phyloP scores from a whole-genome alignment of 2,329 filamentous ascomycete genomes.

The Colletotrichum horii region DNA sequence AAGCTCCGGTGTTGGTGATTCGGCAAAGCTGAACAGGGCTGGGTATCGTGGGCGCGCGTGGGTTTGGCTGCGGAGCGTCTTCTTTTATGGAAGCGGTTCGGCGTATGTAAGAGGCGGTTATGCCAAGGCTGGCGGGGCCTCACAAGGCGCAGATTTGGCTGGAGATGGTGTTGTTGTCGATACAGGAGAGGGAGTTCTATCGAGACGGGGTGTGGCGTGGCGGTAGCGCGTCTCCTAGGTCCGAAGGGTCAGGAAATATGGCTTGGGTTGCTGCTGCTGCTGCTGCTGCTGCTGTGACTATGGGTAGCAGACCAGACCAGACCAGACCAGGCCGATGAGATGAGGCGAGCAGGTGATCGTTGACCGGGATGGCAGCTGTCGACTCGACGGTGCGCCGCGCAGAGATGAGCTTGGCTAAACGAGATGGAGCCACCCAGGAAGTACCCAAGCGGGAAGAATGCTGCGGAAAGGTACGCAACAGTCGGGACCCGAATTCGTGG shows the following conservation, averaged over 20 bases:
- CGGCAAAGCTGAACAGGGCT: not conserved
- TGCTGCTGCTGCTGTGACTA: not conserved
- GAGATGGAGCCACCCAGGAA: not conserved
- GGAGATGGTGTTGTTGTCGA: constrained; percentile 12
- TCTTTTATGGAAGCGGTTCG: constrained; percentile 1
- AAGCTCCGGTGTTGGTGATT: not conserved
- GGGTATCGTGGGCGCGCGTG: not conserved
- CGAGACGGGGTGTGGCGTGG: constrained; percentile 7
- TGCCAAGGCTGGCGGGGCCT: constrained; percentile 14
- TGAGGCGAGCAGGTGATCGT: constrained; percentile 15
- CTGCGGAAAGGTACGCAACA: not conserved
- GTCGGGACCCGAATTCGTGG: not conserved
- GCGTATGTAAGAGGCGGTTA: constrained; percentile 9
- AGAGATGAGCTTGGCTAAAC: not conserved
- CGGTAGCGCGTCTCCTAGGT: not conserved
- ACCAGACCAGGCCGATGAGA: not conserved
- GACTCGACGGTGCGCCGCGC: not conserved
- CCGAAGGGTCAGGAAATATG: not conserved
- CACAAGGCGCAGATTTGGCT: constrained; percentile 11
- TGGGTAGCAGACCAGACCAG: not conserved
- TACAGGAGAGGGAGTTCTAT: not conserved
- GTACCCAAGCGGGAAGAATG: not conserved
- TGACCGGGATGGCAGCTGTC: not conserved
- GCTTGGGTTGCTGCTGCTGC: not conserved
- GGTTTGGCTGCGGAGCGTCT: not conserved